phyloP scores from a whole-genome alignment of 371 early-diverging fungal species.

The Chytridiales sp. region DNA sequence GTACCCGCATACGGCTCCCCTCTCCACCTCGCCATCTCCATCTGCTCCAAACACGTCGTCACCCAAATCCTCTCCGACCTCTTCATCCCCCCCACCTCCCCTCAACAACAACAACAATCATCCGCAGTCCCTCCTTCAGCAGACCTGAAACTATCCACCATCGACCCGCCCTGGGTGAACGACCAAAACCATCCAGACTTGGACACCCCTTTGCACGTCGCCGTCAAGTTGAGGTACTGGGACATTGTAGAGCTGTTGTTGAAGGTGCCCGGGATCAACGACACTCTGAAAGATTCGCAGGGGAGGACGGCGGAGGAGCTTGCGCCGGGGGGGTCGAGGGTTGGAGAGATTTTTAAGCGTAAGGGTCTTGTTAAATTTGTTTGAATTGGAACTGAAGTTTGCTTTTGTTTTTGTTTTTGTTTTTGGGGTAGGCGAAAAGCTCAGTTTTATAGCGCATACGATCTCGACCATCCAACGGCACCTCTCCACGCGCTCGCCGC shows the following conservation, averaged over 20 bases:
- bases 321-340: slow-evolving; percentile 19
- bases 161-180: slow-evolving; percentile 30
- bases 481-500: slow-evolving; percentile 1
- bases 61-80: slow-evolving; percentile 32
- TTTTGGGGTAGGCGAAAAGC: neutral
- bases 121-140: too few relatives aligned
- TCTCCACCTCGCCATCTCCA: slow-evolving; percentile 39
- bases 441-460: neutral
- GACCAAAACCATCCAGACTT: slow-evolving; percentile 30
- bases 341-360: slow-evolving; percentile 26
- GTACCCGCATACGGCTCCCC: slow-evolving; percentile 40
- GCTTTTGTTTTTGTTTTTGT: neutral
- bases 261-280: slow-evolving; percentile 29
- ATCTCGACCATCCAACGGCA: slow-evolving; percentile 13
- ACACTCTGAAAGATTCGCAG: slow-evolving; percentile 30
- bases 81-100: slow-evolving; percentile 6
- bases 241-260: slow-evolving; percentile 42
- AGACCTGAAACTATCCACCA: neutral
- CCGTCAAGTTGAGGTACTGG: slow-evolving; percentile 27
- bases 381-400: neutral
- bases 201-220: slow-evolving; percentile 47
- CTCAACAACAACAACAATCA: slow-evolving; percentile 1
- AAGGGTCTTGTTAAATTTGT: neutral
- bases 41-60: slow-evolving; percentile 34
- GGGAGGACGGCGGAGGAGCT: slow-evolving; percentile 38